Evolutionary conservation across 2,329 filamentous ascomycete species (phyloP), one percentile per base, ranked within the genome.

Genomic region (Colletotrichum paranaense): DNA sequence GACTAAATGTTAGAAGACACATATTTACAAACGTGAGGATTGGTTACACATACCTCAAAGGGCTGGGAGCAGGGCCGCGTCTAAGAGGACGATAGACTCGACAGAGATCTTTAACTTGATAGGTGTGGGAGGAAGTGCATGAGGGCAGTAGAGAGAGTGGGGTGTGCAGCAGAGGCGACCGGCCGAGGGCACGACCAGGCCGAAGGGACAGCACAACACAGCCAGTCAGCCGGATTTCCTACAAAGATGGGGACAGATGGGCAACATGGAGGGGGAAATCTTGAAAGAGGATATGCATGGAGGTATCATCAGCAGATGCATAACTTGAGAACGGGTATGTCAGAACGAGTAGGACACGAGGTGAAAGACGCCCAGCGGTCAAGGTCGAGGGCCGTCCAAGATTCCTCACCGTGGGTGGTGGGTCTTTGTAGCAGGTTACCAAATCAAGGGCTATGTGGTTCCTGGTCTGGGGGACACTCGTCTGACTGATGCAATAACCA

Each of bases 111-210:
- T 66, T 66, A 65, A 59, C 68, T 62, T 68, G 62, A 74, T 74
- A 63, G 62, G 68, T 63, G 62, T 74, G 72, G 68, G 68, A 72
- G 35, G 30, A 32, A 53, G 30, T 68, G 68, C 62, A 63, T 64
- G 35, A 68, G 62, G 63, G 57, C 68, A 66, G 62, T 46, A 64
- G 53, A 60, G 52, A 62, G 68, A 72, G 72, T 74, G 72, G 72
- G 72, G 62, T 73, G 59, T 52, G 71, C 64, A 60, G 59, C 22
- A 68, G 53, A 74, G 62, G 68, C 57, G 24, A 74, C 38, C 52
- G 56, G 28, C 22, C 26, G 38, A 71, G 46, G 35, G 52, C 35
- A 72, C 49, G 71, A 72, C 49, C 71, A 56, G 67, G 55, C 49
- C 56, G 62, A 49, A 42, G 14, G 26, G 46, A 30, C 26, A 49